These are phyloP conservation scores for Ogataea pini DNA, from an alignment of 805 yeast genomes.

Conservation along the genomic window DNA sequence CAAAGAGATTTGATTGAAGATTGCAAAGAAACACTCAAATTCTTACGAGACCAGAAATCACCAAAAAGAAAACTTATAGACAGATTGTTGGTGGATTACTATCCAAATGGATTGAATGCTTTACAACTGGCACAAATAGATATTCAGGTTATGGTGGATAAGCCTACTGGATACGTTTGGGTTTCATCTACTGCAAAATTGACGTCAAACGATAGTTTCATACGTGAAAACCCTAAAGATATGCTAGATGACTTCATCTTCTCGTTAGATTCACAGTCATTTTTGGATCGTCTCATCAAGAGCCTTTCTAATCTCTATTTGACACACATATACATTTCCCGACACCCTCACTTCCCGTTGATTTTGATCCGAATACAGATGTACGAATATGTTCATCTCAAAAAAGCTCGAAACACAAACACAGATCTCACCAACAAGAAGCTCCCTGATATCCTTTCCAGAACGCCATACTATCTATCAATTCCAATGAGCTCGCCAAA, in stretches of 20 bases:
- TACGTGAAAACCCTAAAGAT: conserved; percentile 20
- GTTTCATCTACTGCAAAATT: conserved; percentile 47
- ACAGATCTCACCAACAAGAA: conserved; percentile 9
- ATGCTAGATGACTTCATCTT: conserved; percentile 33
- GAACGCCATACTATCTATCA: conserved; percentile 65
- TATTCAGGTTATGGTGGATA: conserved; percentile 61
- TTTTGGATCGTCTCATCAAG: conserved; percentile 48
- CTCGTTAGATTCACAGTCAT: conserved; percentile 50
- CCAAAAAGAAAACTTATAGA: conserved; percentile 43
- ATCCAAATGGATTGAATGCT: conserved; percentile 59
- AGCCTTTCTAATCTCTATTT: conserved; percentile 54
- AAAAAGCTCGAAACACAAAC: conserved; percentile 9
- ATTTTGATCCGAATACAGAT: conserved; percentile 66
- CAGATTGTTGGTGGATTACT: conserved; percentile 47
- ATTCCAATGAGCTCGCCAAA: conserved; percentile 68
- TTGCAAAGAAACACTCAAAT: conserved; percentile 16
- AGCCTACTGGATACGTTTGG: conserved; percentile 51
- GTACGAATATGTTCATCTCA: conserved; percentile 48
- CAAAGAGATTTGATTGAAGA: conserved; percentile 19
- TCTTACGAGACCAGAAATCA: conserved; percentile 14
- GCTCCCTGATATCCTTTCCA: conserved; percentile 48
- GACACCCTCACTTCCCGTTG: conserved; percentile 64
- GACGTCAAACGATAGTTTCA: conserved; percentile 19
- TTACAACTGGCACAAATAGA: conserved; percentile 73
- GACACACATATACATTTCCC: conserved; percentile 65